Evolutionary conservation across 805 yeast species (phyloP), one percentile per base, ranked within the genome.

Genomic region (Kodamaea fukazawae): DNA sequence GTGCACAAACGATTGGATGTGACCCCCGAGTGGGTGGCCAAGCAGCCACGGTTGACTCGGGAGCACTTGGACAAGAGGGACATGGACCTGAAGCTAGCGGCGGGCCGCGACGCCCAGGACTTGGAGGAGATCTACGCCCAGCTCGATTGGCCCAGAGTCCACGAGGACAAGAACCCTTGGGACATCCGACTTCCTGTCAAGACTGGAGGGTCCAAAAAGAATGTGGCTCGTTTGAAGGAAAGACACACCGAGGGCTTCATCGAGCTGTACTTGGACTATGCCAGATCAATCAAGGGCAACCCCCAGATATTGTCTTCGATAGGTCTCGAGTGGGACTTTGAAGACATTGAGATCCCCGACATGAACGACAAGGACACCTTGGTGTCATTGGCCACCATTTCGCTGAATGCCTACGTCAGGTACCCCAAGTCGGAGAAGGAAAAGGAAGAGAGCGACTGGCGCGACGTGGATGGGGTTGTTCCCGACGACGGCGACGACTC

Each of bases 391-490:
- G 98, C 97, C 0, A 61, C 81, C 38, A 85, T 91, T 79, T 79
- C 96, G 0, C 86, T 96, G 1, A 85, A 93, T 58, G 97, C 98
- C 2, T 93, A 91, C 55, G 95, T 88, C 2, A 73, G 76, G 33
- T 65, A 78, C 22, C 97, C 97, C 3, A 55, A 64, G 4, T 76
- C 80, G 16, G 71, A 67, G 15, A 58, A 67, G 27, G 70, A 66
- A 35, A 67, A 67, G 56, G 53, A 58, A 33, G 62, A 65, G 33
- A 90, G 89, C 34, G 95, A 87, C 56, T 93, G 98, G 98, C 66
- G 83, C 40, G 93, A 91, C 52, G 78, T 86, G 9, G 76, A 79
- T 0, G 67, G 60, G 25, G 68, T 70, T 70, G 62, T 58, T 1
- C 81, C 81, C 0, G 86, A 81, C 70, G 69, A 76, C 44, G 65